phyloP scores from a whole-genome alignment of 495 filamentous ascomycete species.

The Xanthoparmelia taractica region DNA sequence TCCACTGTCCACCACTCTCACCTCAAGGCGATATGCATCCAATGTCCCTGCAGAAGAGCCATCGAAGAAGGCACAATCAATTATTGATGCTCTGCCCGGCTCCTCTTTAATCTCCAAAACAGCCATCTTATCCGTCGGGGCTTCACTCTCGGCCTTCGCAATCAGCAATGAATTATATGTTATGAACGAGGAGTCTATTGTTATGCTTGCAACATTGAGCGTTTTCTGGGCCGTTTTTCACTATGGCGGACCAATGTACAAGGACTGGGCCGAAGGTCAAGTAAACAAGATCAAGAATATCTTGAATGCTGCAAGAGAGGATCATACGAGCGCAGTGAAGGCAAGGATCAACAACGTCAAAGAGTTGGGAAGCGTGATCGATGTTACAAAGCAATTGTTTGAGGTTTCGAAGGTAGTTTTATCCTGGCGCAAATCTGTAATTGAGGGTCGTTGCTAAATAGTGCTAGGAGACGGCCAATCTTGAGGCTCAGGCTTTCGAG shows the following conservation, averaged over 20 bases:
- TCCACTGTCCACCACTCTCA: conserved; percentile 57
- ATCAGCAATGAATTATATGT: conserved; percentile 99
- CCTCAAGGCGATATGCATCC: conserved; percentile 59
- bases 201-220: conserved; percentile 78
- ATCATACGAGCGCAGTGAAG: conserved; percentile 94
- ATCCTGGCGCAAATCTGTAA: neutral
- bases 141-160: conserved; percentile 84
- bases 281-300: conserved; percentile 82
- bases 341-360: conserved; percentile 84
- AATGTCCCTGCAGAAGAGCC: conserved; percentile 76
- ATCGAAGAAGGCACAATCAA: conserved; percentile 88
- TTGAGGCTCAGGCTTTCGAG: conserved; percentile 93
- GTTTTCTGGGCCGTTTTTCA: conserved; percentile 84
- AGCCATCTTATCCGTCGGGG: conserved; percentile 86
- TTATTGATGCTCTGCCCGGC: conserved; percentile 83
- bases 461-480: conserved; percentile 82
- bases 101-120: conserved; percentile 86
- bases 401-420: conserved; percentile 85
- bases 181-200: conserved; percentile 94
- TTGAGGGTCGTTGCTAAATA: conserved; percentile 3
- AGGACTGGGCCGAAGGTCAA: conserved; percentile 82
- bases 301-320: conserved; percentile 82
- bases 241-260: conserved; percentile 87
- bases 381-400: conserved; percentile 93
- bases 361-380: conserved; percentile 86